These are phyloP conservation scores for Elaphomyces granulatus DNA, from an alignment of 495 filamentous ascomycete genomes.

Conservation along the genomic window DNA sequence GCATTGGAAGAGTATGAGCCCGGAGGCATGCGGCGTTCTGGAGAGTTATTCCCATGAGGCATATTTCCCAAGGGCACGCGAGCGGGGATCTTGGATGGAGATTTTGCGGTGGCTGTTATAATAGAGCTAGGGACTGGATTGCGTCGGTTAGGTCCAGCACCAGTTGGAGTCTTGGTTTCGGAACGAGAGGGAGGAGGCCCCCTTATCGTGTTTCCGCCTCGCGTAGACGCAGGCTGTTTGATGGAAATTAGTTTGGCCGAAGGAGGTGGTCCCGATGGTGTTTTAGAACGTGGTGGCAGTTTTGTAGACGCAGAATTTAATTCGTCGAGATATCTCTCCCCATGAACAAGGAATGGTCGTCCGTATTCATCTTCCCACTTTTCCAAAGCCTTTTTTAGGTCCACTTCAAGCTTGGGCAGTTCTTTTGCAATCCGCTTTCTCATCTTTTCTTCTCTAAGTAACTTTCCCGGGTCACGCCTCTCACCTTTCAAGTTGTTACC, in stretches of 20 bases:
- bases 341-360: slow-evolving; percentile 81
- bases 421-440: slow-evolving; percentile 92
- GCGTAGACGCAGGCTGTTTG: slow-evolving; percentile 22
- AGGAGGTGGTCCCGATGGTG: slow-evolving; percentile 49
- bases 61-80: slow-evolving; percentile 68
- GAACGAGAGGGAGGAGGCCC: slow-evolving; percentile 39
- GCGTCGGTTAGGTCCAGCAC: slow-evolving; percentile 32
- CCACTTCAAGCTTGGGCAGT: slow-evolving; percentile 74
- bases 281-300: slow-evolving; percentile 60
- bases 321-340: slow-evolving; percentile 73
- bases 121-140: slow-evolving; percentile 31
- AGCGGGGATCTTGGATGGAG: slow-evolving; percentile 69
- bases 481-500: slow-evolving; percentile 85
- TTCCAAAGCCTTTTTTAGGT: slow-evolving; percentile 68
- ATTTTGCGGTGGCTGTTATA: slow-evolving; percentile 30
- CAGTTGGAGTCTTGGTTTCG: slow-evolving; percentile 56
- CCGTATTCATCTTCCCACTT: slow-evolving; percentile 90
- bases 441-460: slow-evolving; percentile 98
- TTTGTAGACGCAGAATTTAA: slow-evolving; percentile 50
- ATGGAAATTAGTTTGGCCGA: slow-evolving; percentile 21
- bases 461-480: slow-evolving; percentile 78
- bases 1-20: slow-evolving; percentile 34
- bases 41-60: slow-evolving; percentile 68
- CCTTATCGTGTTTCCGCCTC: slow-evolving; percentile 34
- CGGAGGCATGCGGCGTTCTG: slow-evolving; percentile 49